Base-by-base conservation (phyloP, 192 early-diverging fungal species). In the Backusella morwellensis region DNA sequence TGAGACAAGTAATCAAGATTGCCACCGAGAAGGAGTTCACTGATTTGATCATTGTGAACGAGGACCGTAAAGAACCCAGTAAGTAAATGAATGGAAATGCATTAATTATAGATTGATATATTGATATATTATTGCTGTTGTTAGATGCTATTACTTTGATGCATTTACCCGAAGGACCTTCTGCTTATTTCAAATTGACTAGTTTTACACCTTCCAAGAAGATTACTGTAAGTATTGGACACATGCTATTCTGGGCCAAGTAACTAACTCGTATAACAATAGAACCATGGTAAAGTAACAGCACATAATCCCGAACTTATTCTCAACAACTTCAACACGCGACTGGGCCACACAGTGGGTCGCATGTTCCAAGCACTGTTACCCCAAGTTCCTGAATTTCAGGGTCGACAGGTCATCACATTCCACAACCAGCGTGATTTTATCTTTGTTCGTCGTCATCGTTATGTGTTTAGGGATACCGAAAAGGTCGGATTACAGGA, bases 381-480 rank as follows among this genome's bases (percentile, higher is more conserved):
- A 81, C 98, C 98, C n/a, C 96, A 96, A 72, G 92, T 97, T 5
- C 97, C 97, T 11, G 94, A 99, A 83, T 99, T 99, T 80, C 87
- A 95, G 77, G 97, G 96, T 9, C 85, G 98, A 63, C 97, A 98
- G 80, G 97, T 92, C 34, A 93, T 90, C 9, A 99, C 98, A 4
- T 94, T 99, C 81, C 98, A 99, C 80, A 99, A 99, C 84, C 98
- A 99, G 85, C 95, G 98, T 56, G 98, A 99, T 82, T 99, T 97
- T 78, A 98, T 99, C 75, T 99, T 99, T 81, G 97, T 99, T 80
- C 87, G 98, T 77, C 90, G 97, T 44, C 98, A 99, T 81, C 90
- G 87, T 91, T 99, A 99, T 81, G 91, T 97, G 70, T 98, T 99
- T 81, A 90, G 85, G 72, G 90, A 89, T 80, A 88, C 89, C 34